Conservation (phyloP, 1,284 basidiomycete species). For the Caloboletus inedulis region DNA sequence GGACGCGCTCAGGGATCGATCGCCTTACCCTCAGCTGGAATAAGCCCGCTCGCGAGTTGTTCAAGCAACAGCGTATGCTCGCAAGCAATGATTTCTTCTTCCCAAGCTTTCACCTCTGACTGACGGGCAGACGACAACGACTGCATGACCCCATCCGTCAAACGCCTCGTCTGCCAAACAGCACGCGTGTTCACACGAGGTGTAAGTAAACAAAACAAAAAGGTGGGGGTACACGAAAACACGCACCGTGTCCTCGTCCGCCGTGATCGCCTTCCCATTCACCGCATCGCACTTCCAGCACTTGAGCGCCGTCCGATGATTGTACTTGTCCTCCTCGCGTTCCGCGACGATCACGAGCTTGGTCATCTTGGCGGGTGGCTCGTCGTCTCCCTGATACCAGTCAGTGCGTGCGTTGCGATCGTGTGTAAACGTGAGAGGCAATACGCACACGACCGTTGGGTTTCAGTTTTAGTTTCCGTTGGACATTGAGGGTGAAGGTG, state of each 20-base stretch:
- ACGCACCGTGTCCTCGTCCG: conserved; percentile 16
- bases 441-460: conserved; percentile 61
- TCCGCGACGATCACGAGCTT: conserved; percentile 88
- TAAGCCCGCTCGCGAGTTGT: conserved; percentile 55
- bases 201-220: too few relatives aligned
- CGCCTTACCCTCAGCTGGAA: conserved; percentile 48
- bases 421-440: background rate
- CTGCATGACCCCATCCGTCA: conserved; percentile 74
- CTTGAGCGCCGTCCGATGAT: conserved; percentile 62
- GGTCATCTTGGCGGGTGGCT: conserved; percentile 83
- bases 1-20: background rate
- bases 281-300: conserved; percentile 73
- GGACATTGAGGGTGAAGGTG: conserved; percentile 77
- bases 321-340: conserved; percentile 86
- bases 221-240: background rate
- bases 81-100: conserved; percentile 89
- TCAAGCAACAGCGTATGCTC: conserved; percentile 82
- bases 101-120: conserved; percentile 96
- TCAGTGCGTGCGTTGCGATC: background rate
- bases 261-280: conserved; percentile 48
- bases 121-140: conserved; percentile 88
- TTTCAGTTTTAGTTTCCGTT: conserved; percentile 69
- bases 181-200: background rate
- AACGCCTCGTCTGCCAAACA: conserved; percentile 44
- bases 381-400: conserved; percentile 45